Base-by-base conservation (phyloP, 495 filamentous ascomycete species). In the Talaromyces liani region DNA sequence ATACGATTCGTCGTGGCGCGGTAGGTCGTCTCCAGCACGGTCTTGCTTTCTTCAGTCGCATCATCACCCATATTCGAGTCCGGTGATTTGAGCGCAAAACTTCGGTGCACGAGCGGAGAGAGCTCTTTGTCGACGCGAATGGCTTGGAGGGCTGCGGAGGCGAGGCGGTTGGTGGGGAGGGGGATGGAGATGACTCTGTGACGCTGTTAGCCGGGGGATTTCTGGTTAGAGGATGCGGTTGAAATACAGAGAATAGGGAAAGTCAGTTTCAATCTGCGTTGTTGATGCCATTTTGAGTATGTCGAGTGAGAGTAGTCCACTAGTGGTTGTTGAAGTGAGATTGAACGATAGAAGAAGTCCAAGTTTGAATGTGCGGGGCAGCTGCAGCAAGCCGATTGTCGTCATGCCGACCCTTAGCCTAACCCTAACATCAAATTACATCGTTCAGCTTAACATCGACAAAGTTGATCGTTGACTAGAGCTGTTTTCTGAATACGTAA, bases 1-100 rank as follows among this genome's bases (percentile, higher is more conserved):
- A 97, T 97, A 63, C 94, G 87, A 66, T 96, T 94, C 16, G 94
- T 98, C 0, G 91, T 92, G 0, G 94, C 94, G 56, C 82, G 84
- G 78, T 98, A 98, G 58, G 88, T 84, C 9, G 88, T 88, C 41
- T 82, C 78, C 53, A 98, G 80, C 6, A 92, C 77, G 4, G 81
- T 85, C 59, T 81, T 76, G 12, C 67, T 71, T 29, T 78, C 77
- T 8, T 77, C 75, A 14, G 76, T 70, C 54, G 71, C 56, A 41
- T 70, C 63, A 60, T 72, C 39, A 68, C 74, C n/a, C 2, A n/a
- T 62, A 6, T 62, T 36, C 4, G 57, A 47, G 6, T 65, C 64
- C 18, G 69, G 67, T 7, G 77, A 61, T 12, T 72, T 71, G 18
- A 91, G 82, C 49, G 83, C 77, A 64, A 97, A 87, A 12, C 77